Percentiles rank a stretch among this genome's conserved stretches.
phyloP scores from a whole-genome alignment of 2,329 filamentous ascomycete genomes.

The Xylaria sp. region DNA sequence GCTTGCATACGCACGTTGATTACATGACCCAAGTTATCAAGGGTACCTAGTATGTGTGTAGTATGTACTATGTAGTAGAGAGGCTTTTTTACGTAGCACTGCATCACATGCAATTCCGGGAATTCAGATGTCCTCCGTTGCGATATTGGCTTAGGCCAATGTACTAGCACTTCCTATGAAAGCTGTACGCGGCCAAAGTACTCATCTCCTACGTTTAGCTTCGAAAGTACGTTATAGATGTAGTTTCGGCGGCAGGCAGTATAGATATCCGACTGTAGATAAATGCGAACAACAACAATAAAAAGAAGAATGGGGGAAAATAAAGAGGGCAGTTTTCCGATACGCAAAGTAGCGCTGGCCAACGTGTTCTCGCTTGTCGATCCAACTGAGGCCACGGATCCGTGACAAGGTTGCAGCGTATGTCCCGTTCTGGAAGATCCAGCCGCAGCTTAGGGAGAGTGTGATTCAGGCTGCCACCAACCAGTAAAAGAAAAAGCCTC shows the following conservation, averaged over 20 bases:
- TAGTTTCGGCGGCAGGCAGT: neutral
- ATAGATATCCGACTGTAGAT: no score
- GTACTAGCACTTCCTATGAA: neutral
- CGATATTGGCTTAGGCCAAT: slow-evolving; percentile 3
- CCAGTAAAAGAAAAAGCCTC: neutral
- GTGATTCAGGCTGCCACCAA: slow-evolving; percentile 2
- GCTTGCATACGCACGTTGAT: slow-evolving; percentile 13
- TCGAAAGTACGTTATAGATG: neutral
- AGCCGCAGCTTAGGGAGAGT: neutral
- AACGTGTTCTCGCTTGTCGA: slow-evolving; percentile 5
- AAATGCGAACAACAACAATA: no score
- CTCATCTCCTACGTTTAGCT: no score
- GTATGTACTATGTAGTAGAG: neutral
- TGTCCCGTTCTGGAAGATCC: neutral
- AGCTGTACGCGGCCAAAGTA: neutral
- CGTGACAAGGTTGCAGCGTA: slow-evolving; percentile 5
- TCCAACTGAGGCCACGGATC: slow-evolving; percentile 5
- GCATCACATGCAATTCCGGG: slow-evolving; percentile 16
- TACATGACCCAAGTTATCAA: neutral
- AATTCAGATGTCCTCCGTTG: slow-evolving; percentile 2
- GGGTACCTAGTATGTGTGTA: neutral
- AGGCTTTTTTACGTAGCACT: slow-evolving; percentile 3
- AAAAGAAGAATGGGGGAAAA: no score
- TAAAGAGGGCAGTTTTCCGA: no score
- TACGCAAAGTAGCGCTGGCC: neutral